Evolutionary conservation across 169 alveolate species (phyloP), one percentile per base, ranked within the genome.

Genomic region (Eimeria falciformis): DNA sequence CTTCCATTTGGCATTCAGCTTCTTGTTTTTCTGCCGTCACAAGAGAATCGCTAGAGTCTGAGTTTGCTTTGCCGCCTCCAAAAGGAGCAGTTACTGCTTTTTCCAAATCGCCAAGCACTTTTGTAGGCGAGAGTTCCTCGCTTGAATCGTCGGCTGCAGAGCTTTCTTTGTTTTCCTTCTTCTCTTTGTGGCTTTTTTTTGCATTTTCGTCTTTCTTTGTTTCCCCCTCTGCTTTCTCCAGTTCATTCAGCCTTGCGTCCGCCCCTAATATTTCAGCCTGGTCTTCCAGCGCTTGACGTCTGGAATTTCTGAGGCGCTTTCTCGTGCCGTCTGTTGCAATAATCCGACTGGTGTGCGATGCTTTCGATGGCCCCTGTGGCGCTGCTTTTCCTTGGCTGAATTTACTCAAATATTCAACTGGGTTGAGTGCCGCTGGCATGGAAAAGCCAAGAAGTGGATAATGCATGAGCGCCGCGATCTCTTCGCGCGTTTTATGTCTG

Each of bases 361-460:
- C 11, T 78, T 46, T 47, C 7, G 84, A 73, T 18, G 9, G 45
- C 27, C 47, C 27, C 23, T 33, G 46, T 5, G 69, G 18, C 1
- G 3, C 47, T 23, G 69, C 23, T 46, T 50, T 5, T 3, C 23
- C 58, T 25, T 37, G 25, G 71, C 25, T 50, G 50, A 46, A 25
- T 78, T 78, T 78, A 21, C 53, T 50, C 62, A 78, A 50, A 25
- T 78, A 78, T 27, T 45, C 87, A 78, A 50, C 46, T 7, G 87
- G 87, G 50, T 78, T 78, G 71, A 78, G 45, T 5, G 87, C 3
- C 21, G 69, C 23, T 27, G 71, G 87, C 69, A 78, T 23, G 11
- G 71, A 23, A 50, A 78, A 78, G 71, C 87, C 87, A 47, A 78
- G 50, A 25, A 78, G 68, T 17, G 87, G 87, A 78, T 78, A 78